Conservation (phyloP, 768 basidiomycete genomes). For the Lactarius tabidus region DNA sequence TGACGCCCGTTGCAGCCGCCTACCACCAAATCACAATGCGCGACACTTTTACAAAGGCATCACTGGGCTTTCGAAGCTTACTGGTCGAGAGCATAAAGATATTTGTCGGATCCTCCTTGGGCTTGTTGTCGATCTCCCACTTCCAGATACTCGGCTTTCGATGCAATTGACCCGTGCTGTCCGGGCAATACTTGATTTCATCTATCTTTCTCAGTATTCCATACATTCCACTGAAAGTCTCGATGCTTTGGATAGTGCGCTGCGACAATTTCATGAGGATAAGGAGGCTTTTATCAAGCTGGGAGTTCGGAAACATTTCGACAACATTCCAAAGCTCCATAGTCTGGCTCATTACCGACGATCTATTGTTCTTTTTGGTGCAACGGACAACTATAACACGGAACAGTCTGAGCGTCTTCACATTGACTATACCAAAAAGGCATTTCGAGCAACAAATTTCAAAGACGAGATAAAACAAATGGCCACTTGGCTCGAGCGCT, state of each 20-base stretch:
- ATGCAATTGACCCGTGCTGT: too few relatives aligned
- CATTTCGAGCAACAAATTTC: too few relatives aligned
- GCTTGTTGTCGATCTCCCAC: too few relatives aligned
- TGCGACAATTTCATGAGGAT: not conserved
- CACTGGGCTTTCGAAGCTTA: too few relatives aligned
- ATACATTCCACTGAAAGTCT: constrained; percentile 31
- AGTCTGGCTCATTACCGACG: too few relatives aligned
- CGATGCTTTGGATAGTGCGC: constrained; percentile 8
- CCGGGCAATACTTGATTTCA: too few relatives aligned
- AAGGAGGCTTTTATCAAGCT: not conserved
- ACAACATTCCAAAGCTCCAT: not conserved
- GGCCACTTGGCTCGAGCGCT: not conserved
- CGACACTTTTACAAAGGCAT: constrained; percentile 26
- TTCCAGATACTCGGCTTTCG: too few relatives aligned
- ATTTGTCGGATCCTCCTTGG: too few relatives aligned
- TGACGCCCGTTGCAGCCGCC: constrained; percentile 23
- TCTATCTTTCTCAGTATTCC: too few relatives aligned
- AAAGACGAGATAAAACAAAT: not conserved
- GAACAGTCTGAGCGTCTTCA: not conserved
- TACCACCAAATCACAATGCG: constrained; percentile 29
- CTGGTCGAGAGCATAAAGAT: too few relatives aligned
- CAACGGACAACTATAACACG: not conserved
- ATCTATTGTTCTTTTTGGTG: not conserved
- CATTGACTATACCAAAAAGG: too few relatives aligned
- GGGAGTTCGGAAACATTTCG: not conserved